These are phyloP conservation scores for Paecilomyces variotii DNA, from an alignment of 2,329 filamentous ascomycete genomes.

Conservation along the genomic window DNA sequence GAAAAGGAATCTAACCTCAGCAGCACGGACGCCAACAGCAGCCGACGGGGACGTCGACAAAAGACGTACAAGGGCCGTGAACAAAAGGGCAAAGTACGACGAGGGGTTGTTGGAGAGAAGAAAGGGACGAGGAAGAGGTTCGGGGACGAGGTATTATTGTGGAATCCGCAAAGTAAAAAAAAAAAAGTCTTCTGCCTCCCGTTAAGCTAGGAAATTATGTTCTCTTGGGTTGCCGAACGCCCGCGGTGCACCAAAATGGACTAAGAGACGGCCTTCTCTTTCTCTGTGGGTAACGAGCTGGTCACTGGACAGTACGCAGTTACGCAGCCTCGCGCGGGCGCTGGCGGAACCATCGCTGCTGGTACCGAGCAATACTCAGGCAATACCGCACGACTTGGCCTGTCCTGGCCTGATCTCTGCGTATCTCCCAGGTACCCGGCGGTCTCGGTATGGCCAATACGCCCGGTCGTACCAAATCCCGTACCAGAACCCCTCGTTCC, in stretches of 20 bases:
- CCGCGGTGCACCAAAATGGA: conserved; percentile 6
- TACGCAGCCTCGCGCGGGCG: background rate
- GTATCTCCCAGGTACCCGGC: background rate
- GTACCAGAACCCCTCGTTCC: background rate
- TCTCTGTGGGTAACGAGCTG: conserved; percentile 15
- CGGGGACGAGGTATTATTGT: conserved; percentile 7
- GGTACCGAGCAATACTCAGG: background rate
- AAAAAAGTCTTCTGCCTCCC: conserved; percentile 10
- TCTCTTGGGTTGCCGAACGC: conserved; percentile 14
- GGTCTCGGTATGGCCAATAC: background rate
- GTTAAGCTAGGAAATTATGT: conserved; percentile 1
- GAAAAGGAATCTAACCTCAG: conserved; percentile 9
- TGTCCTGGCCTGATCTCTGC: background rate
- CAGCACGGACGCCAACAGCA: conserved; percentile 14
- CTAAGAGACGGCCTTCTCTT: conserved; percentile 17
- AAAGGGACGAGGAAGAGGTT: conserved; percentile 13
- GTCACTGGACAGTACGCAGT: background rate
- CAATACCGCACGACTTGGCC: background rate
- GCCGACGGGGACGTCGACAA: conserved; percentile 9
- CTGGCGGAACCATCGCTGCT: background rate
- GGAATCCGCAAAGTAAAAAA: conserved; percentile 6
- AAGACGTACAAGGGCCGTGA: conserved; percentile 8
- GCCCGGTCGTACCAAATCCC: background rate
- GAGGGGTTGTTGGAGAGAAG: conserved; percentile 12
- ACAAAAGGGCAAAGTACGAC: conserved; percentile 8